phyloP scores from a whole-genome alignment of 1,139 yeast genomes.

The Lodderomyces beijingensis region DNA sequence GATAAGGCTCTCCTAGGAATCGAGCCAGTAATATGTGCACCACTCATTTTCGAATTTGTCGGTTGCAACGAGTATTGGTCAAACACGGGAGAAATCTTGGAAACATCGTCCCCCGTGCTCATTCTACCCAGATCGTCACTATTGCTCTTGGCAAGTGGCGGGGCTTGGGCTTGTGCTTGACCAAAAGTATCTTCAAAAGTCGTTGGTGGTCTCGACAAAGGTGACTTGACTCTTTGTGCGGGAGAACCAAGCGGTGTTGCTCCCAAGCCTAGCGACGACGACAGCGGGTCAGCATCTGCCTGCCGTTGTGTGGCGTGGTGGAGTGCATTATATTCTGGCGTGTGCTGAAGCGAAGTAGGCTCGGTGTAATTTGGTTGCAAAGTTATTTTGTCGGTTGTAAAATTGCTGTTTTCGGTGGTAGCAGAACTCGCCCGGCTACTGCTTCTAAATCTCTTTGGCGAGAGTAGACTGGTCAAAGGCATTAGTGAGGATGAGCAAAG shows the following conservation, averaged over 20 bases:
- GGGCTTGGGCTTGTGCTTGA: too few species aligned
- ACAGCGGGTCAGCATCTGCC: neutral
- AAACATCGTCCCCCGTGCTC: constrained; percentile 3
- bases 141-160: too few species aligned
- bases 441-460: constrained; percentile 6
- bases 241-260: constrained; percentile 4
- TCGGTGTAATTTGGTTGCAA: constrained; percentile 1
- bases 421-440: too few species aligned
- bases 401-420: constrained; percentile 1
- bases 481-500: too few species aligned
- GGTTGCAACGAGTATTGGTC: constrained; percentile 5
- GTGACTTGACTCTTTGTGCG: constrained; percentile 7
- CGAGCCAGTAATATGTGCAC: constrained; percentile 3
- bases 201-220: constrained; percentile 11
- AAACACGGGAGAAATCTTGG: constrained; percentile 9
- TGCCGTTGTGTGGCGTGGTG: neutral
- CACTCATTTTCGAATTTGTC: constrained; percentile 4
- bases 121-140: too few species aligned
- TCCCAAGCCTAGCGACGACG: constrained; percentile 1
- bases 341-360: too few species aligned
- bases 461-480: constrained; percentile 7
- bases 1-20: constrained; percentile 18
- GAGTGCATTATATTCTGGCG: neutral
- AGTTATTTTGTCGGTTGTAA: constrained; percentile 1
- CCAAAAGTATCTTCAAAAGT: too few species aligned